These are phyloP conservation scores for Pseudogymnoascus sp. DNA, from an alignment of 2,329 filamentous ascomycete genomes.

Conservation along the genomic window DNA sequence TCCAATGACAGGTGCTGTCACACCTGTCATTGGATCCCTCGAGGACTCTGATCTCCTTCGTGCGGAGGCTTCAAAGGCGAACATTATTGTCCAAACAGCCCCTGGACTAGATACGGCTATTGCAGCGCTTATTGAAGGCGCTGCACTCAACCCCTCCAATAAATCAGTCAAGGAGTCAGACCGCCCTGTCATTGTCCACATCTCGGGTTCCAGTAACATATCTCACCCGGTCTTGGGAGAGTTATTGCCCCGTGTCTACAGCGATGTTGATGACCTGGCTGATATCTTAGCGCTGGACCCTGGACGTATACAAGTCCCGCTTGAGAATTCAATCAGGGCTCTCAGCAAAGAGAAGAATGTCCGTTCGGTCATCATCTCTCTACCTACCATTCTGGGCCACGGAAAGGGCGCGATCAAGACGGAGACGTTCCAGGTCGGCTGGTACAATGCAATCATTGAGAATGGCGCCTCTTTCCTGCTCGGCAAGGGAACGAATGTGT, in stretches of 20 bases:
- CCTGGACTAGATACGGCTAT: background rate
- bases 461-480: background rate
- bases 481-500: background rate
- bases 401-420: background rate
- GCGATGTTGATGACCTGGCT: background rate
- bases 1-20: too few species aligned
- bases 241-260: background rate
- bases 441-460: background rate
- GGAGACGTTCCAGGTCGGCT: background rate
- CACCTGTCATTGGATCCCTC: background rate
- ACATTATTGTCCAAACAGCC: background rate
- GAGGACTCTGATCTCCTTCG: background rate
- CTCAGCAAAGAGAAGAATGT: background rate
- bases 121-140: background rate
- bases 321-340: background rate
- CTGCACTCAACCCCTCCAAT: background rate
- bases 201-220: background rate
- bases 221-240: background rate
- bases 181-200: background rate
- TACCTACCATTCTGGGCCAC: background rate
- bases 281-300: background rate
- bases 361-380: background rate
- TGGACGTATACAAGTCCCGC: background rate
- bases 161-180: background rate
- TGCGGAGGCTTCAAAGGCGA: background rate